Conservation (phyloP, 176 grass and related monocot genomes). For the Carex scoparia region DNA sequence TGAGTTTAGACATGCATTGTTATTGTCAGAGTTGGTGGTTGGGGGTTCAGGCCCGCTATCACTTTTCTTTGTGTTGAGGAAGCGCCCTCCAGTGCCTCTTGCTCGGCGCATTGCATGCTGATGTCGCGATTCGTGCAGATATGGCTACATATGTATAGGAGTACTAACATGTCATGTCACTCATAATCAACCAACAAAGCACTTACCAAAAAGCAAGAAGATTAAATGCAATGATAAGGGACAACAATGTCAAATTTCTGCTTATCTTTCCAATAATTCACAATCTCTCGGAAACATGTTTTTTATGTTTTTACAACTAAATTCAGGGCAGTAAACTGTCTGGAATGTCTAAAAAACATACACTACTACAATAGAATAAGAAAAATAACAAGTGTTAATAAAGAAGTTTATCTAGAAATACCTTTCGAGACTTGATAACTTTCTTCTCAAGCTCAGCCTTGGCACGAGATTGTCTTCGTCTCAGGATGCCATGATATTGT, state of each 20-base stretch:
- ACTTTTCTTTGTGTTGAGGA: conserved; percentile 73
- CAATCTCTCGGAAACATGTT: background rate
- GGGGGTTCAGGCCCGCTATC: conserved; percentile 27
- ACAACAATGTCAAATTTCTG: background rate
- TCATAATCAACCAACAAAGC: background rate
- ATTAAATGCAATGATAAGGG: background rate
- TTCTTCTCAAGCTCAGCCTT: conserved; percentile 93
- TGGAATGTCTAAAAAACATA: background rate
- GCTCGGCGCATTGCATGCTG: conserved; percentile 70
- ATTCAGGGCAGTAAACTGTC: background rate
- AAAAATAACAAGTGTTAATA: background rate
- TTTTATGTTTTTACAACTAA: background rate
- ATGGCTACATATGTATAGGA: conserved; percentile 48
- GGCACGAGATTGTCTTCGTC: conserved; percentile 76
- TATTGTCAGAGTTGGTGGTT: conserved; percentile 20
- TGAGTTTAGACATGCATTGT: background rate
- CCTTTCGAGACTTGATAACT: conserved; percentile 68
- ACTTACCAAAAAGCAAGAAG: background rate
- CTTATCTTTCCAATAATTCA: background rate
- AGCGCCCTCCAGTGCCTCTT: conserved; percentile 69
- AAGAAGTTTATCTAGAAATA: background rate
- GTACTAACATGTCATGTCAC: background rate
- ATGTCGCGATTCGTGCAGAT: conserved; percentile 83
- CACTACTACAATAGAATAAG: background rate
- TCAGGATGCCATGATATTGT: conserved; percentile 90